phyloP scores from a whole-genome alignment of 2,329 filamentous ascomycete genomes.

The Didymella arachidicola region DNA sequence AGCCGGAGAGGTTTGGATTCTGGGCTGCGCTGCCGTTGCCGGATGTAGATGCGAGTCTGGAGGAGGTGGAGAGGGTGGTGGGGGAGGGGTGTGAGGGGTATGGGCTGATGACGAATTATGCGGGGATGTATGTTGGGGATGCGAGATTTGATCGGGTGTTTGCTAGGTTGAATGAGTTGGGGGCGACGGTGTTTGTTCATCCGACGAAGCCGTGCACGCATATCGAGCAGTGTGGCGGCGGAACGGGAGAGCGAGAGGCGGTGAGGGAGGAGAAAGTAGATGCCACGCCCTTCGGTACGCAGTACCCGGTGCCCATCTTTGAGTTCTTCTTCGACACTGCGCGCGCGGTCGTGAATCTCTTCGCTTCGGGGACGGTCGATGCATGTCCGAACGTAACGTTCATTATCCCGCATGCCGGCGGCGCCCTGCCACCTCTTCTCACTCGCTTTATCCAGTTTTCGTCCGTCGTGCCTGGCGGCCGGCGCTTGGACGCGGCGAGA shows the following conservation, averaged over 20 bases:
- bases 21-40: constrained; percentile 64
- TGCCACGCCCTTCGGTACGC: constrained; percentile 49
- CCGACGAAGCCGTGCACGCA: constrained; percentile 58
- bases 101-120: constrained; percentile 60
- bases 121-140: constrained; percentile 63
- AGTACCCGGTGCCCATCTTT: constrained; percentile 56
- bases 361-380: constrained; percentile 57
- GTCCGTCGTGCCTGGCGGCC: constrained; percentile 49
- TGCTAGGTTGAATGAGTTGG: constrained; percentile 56
- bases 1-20: constrained; percentile 58
- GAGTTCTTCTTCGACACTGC: constrained; percentile 65
- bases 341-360: constrained; percentile 58
- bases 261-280: constrained; percentile 21
- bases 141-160: constrained; percentile 57
- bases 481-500: constrained; percentile 33
- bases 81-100: constrained; percentile 60
- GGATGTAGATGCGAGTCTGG: constrained; percentile 56
- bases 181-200: constrained; percentile 63
- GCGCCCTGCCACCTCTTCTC: constrained; percentile 55
- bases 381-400: constrained; percentile 57
- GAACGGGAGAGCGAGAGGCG: too few species aligned
- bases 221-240: neutral
- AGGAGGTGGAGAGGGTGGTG: constrained; percentile 57
- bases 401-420: constrained; percentile 60
- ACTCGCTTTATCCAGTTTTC: constrained; percentile 55